Percentiles rank a stretch among this genome's conserved stretches.
phyloP scores from a whole-genome alignment of 345 rosid species.

The Moringa oleifera region DNA sequence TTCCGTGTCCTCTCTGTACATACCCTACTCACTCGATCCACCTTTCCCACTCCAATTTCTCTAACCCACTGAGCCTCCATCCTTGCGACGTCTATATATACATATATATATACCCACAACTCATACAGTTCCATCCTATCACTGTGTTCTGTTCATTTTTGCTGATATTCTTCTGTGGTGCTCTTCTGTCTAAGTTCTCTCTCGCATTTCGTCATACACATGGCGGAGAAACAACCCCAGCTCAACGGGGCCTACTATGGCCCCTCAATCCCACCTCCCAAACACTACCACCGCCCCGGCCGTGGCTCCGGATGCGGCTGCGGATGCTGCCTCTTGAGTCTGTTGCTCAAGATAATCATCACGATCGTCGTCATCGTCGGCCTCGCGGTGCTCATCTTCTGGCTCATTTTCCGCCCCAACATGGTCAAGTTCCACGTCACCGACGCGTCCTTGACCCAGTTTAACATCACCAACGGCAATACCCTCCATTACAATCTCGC shows the following conservation, averaged over 20 bases:
- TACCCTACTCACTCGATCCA: background rate
- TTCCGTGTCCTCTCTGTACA: no score
- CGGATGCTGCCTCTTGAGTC: constrained; percentile 54
- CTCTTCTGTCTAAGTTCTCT: background rate
- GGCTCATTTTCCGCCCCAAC: constrained; percentile 70
- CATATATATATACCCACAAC: background rate
- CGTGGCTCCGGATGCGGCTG: constrained; percentile 42
- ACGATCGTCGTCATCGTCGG: constrained; percentile 36
- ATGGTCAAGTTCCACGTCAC: constrained; percentile 42
- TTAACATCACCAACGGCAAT: constrained; percentile 32
- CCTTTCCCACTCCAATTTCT: background rate
- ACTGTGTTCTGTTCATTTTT: no score
- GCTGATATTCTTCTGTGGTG: background rate
- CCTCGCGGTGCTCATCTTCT: constrained; percentile 39
- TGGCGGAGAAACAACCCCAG: constrained; percentile 50
- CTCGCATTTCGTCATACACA: constrained; percentile 12
- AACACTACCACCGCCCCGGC: constrained; percentile 43
- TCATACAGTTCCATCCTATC: no score
- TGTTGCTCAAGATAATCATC: constrained; percentile 39
- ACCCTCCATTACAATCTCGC: constrained; percentile 37
- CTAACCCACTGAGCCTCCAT: constrained; percentile 3
- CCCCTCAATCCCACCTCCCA: constrained; percentile 52
- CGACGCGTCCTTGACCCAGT: constrained; percentile 38
- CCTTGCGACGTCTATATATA: constrained; percentile 8
- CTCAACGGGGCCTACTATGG: constrained; percentile 73